Percentiles rank a stretch among this genome's conserved stretches.
phyloP scores from a whole-genome alignment of 805 yeast species.

The Myxozyma neotropica region DNA sequence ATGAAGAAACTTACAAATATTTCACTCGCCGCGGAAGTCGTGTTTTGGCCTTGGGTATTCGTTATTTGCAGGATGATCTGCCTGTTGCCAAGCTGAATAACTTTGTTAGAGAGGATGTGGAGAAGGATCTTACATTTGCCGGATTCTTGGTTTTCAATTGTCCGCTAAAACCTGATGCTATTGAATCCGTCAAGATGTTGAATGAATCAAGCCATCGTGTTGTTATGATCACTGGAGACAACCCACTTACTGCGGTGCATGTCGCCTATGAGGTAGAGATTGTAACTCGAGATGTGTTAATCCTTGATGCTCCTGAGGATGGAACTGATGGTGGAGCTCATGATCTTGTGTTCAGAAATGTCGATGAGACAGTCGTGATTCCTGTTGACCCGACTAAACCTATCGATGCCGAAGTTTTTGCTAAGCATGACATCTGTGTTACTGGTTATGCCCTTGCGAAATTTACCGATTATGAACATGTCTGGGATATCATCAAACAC shows the following conservation, averaged over 20 bases:
- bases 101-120: constrained; percentile 74
- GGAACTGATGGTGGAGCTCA: constrained; percentile 54
- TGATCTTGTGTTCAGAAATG: constrained; percentile 80
- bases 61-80: constrained; percentile 56
- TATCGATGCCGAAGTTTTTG: constrained; percentile 59
- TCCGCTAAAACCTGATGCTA: constrained; percentile 92
- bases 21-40: constrained; percentile 96
- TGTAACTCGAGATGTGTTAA: constrained; percentile 78
- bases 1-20: constrained; percentile 82
- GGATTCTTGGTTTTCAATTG: constrained; percentile 97
- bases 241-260: constrained; percentile 96
- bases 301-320: constrained; percentile 81
- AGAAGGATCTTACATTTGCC: constrained; percentile 72
- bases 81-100: constrained; percentile 56
- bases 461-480: constrained; percentile 66
- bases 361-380: constrained; percentile 69
- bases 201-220: constrained; percentile 94
- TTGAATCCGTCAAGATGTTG: constrained; percentile 86
- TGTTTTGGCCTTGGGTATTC: constrained; percentile 93
- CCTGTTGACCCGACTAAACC: constrained; percentile 65
- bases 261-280: constrained; percentile 93
- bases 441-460: constrained; percentile 86
- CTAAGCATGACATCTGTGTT: constrained; percentile 79
- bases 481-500: constrained; percentile 73
- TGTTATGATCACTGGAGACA: constrained; percentile 98